Percentiles rank a stretch among this genome's conserved stretches.
Evolutionary conservation across 371 early-diverging fungal genomes (phyloP).

Genomic region (Phascolomyces articulosus): DNA sequence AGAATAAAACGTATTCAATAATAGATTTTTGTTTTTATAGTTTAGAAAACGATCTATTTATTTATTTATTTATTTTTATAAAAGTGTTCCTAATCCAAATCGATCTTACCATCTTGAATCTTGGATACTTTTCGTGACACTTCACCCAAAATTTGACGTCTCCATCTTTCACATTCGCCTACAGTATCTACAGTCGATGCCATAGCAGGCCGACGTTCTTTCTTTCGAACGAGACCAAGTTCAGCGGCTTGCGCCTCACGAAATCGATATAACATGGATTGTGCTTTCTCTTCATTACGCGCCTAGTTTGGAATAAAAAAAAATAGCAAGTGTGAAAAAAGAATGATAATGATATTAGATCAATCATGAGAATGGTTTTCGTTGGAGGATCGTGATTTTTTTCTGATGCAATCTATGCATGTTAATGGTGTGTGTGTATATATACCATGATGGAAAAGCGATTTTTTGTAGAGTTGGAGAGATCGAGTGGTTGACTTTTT

Average conservation of each 20-base stretch:
- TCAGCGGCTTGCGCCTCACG: conserved; percentile 92
- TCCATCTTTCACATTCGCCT: conserved; percentile 89
- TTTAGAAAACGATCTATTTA: no score
- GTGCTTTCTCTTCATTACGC: conserved; percentile 96
- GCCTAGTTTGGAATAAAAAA: conserved; percentile 57
- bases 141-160: conserved; percentile 85
- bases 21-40: not conserved
- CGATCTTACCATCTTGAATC: conserved; percentile 82
- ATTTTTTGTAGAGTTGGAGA: no score
- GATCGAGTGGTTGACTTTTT: no score
- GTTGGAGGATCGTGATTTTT: no score
- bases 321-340: not conserved
- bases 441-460: no score
- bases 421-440: no score
- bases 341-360: no score
- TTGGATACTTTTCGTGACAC: conserved; percentile 86
- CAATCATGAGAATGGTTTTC: no score
- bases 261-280: conserved; percentile 97
- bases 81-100: no score
- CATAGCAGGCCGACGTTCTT: conserved; percentile 73
- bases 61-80: no score
- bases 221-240: conserved; percentile 68
- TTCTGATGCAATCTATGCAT: no score
- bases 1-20: no score
- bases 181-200: conserved; percentile 72